Conservation (phyloP, 2,329 filamentous ascomycete species). For the Myriosclerotinia curreyana region DNA sequence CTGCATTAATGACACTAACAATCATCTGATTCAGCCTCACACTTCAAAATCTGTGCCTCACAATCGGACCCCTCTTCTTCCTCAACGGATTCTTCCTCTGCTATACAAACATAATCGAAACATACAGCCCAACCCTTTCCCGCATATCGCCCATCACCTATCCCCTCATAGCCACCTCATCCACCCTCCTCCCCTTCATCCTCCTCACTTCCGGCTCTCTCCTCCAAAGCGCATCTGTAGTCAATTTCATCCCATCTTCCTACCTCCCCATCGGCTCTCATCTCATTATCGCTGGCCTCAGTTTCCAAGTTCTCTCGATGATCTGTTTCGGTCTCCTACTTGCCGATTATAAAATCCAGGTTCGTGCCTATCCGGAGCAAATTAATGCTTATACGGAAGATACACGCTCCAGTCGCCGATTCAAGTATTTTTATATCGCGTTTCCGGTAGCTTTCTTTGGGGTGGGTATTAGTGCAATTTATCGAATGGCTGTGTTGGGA, state of each 20-base stretch:
- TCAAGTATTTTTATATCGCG: constrained; percentile 2
- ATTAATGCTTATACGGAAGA: constrained; percentile 6
- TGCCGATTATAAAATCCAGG: neutral
- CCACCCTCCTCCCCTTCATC: neutral
- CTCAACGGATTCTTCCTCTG: neutral
- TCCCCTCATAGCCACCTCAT: too few relatives aligned
- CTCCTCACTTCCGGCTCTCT: constrained; percentile 1
- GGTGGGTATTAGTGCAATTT: neutral
- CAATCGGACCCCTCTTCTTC: constrained; percentile 7
- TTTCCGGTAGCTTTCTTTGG: neutral
- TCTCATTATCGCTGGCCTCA: neutral
- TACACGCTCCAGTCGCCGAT: neutral
- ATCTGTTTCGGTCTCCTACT: neutral
- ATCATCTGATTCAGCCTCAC: too few relatives aligned
- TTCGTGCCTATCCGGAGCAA: constrained; percentile 4
- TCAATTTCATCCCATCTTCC: neutral
- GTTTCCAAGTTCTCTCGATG: neutral
- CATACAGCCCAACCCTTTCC: neutral
- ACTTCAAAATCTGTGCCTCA: neutral
- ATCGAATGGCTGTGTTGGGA: neutral
- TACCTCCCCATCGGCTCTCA: neutral
- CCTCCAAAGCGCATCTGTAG: neutral
- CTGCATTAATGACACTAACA: neutral
- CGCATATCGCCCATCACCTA: too few relatives aligned
- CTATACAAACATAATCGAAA: constrained; percentile 13